Evolutionary conservation across 371 early-diverging fungal genomes (phyloP), one percentile per base, ranked within the genome.

Genomic region (Mortierella sp.): DNA sequence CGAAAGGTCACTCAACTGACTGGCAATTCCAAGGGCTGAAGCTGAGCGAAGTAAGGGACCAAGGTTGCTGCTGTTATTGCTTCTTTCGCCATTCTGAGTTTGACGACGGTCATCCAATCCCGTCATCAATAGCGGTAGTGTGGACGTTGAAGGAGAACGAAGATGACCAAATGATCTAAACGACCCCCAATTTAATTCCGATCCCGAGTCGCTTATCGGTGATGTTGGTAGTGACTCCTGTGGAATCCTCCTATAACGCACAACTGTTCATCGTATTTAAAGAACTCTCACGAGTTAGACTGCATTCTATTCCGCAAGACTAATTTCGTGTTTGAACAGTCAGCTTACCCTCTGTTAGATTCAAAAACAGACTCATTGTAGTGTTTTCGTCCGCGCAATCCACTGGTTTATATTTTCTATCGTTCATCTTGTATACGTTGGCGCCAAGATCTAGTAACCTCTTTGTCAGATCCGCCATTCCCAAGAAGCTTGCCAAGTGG

Each of bases 351-450:
- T 88, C 88, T 13, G 81, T 81, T 13, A 85, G 81, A 22, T 83
- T 87, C 42, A 82, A 70, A 70, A 92, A 92, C 60, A 87, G 70
- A 15, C 60, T 76, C 23, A 74, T 66, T 28, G 90, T 90, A 17
- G 83, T 81, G 60, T 90, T 88, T 74, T 92, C 90, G 70, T 88
- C 88, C 40, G 92, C 89, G 64, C 93, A 92, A 66, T 92, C 93
- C 5, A 89, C 88, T 3, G 93, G 86, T 54, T 82, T 82, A 66
- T 90, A 90, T 42, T 86, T 85, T 23, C 88, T 70, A 40, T 87
- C 87, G 66, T 94, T 94, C 60, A 71, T 75, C 65, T 85, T 88
- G 71, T 85, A 83, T 3, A 83, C 67, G 43, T 85, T 76, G 9
- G 92, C 92, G 0, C 92, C 93, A 0, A 91, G 70, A 37, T 89